Percentiles rank a stretch among this genome's conserved stretches.
Conservation (phyloP, 441 rosid genomes). For the Gossypium trilobum region DNA sequence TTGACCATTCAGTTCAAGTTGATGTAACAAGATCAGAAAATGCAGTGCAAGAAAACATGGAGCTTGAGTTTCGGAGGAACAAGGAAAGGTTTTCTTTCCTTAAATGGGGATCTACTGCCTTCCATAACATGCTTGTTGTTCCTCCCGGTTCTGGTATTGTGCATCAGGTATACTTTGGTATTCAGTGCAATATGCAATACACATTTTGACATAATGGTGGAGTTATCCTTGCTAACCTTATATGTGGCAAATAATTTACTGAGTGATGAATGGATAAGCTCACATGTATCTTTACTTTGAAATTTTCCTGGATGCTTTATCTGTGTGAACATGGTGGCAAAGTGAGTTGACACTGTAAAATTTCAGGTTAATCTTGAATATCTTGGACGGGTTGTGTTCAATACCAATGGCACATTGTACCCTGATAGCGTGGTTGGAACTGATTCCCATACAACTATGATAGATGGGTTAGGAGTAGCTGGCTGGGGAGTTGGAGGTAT, state of each 20-base stretch:
- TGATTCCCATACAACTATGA: conserved; percentile 99
- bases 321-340: conserved; percentile 3
- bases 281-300: background rate
- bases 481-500: conserved; percentile 99
- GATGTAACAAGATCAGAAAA: conserved; percentile 90
- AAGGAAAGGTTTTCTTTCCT: conserved; percentile 96
- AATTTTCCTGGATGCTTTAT: background rate
- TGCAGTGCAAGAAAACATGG: conserved; percentile 94
- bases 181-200: background rate
- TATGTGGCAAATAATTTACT: background rate
- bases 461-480: conserved; percentile 97
- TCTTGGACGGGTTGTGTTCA: conserved; percentile 93
- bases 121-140: conserved; percentile 93
- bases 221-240: background rate
- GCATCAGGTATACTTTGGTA: conserved; percentile 59
- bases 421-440: conserved; percentile 99
- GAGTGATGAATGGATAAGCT: background rate
- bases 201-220: background rate
- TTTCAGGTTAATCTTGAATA: conserved; percentile 94
- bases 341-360: conserved; percentile 17
- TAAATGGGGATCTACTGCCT: conserved; percentile 92
- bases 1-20: conserved; percentile 98
- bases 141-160: conserved; percentile 99
- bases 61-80: conserved; percentile 88
- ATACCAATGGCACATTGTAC: conserved; percentile 60